phyloP scores from a whole-genome alignment of 1,284 basidiomycete genomes.

The Austroboletus novae-zelandiae region DNA sequence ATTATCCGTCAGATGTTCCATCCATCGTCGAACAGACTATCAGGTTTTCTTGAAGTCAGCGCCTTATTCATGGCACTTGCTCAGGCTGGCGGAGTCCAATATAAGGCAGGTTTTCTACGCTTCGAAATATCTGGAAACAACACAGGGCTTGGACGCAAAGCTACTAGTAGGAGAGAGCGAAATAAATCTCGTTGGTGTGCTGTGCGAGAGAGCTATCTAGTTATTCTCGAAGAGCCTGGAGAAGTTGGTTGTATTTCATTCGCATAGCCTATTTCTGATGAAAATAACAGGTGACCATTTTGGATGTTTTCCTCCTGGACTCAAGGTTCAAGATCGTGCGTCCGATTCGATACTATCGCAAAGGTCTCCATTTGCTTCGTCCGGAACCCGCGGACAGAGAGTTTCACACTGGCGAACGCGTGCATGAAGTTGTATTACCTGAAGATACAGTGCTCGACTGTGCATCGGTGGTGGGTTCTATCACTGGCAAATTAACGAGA shows the following conservation, averaged over 20 bases:
- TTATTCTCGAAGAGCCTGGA: constrained; percentile 85
- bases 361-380: constrained; percentile 66
- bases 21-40: constrained; percentile 88
- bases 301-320: constrained; percentile 96
- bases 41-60: constrained; percentile 94
- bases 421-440: constrained; percentile 9
- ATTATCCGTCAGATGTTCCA: constrained; percentile 85
- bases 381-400: constrained; percentile 33
- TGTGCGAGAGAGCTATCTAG: constrained; percentile 90
- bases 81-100: constrained; percentile 78
- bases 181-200: constrained; percentile 89
- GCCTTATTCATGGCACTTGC: constrained; percentile 85
- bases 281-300: constrained; percentile 60
- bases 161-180: constrained; percentile 63
- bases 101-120: constrained; percentile 87
- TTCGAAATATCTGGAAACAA: constrained; percentile 51
- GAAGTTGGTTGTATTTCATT: constrained; percentile 50
- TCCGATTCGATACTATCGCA: constrained; percentile 73
- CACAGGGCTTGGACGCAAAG: constrained; percentile 60
- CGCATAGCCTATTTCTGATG: constrained; percentile 12
- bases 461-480: constrained; percentile 47
- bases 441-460: constrained; percentile 27
- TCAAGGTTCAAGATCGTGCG: constrained; percentile 85
- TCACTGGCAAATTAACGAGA: constrained; percentile 49
- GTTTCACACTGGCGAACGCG: constrained; percentile 20